Conservation (phyloP, 352 stramenopile genomes). For the Chrysophaeum taylorii region DNA sequence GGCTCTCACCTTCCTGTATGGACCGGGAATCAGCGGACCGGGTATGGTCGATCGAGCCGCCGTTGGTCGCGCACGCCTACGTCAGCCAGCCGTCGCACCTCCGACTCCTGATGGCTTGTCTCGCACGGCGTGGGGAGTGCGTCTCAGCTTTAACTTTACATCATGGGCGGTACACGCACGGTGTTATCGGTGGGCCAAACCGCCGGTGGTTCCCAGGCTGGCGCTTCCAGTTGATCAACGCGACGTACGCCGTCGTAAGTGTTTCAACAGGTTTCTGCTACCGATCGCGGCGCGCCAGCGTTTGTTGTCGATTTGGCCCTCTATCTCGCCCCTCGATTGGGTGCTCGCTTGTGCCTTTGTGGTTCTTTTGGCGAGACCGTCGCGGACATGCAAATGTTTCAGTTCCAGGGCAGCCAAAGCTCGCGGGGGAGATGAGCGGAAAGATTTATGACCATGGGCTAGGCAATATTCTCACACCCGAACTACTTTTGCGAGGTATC, state of each 20-base stretch:
- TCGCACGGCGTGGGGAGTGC: background rate
- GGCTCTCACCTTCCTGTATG: no score
- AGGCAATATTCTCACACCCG: conserved; percentile 34
- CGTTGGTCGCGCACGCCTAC: background rate
- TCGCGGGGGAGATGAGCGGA: conserved; percentile 18
- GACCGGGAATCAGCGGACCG: background rate
- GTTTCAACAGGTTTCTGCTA: background rate
- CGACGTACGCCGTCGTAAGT: background rate
- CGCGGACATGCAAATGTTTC: conserved; percentile 23
- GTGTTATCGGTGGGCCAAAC: background rate
- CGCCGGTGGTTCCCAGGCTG: background rate
- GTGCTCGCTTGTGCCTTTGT: conserved; percentile 14
- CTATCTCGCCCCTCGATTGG: conserved; percentile 15
- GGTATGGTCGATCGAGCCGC: background rate
- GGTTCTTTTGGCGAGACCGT: conserved; percentile 21
- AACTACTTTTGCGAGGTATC: conserved; percentile 40
- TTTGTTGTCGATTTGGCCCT: background rate
- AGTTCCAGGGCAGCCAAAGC: background rate
- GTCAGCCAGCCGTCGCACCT: background rate
- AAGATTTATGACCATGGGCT: conserved; percentile 29
- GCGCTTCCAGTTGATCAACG: background rate
- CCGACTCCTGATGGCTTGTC: background rate
- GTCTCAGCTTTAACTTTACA: background rate
- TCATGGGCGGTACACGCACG: background rate
- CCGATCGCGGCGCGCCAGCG: background rate